These are phyloP conservation scores for Colletotrichum chlorophyti DNA, from an alignment of 2,329 filamentous ascomycete species.

Conservation along the genomic window DNA sequence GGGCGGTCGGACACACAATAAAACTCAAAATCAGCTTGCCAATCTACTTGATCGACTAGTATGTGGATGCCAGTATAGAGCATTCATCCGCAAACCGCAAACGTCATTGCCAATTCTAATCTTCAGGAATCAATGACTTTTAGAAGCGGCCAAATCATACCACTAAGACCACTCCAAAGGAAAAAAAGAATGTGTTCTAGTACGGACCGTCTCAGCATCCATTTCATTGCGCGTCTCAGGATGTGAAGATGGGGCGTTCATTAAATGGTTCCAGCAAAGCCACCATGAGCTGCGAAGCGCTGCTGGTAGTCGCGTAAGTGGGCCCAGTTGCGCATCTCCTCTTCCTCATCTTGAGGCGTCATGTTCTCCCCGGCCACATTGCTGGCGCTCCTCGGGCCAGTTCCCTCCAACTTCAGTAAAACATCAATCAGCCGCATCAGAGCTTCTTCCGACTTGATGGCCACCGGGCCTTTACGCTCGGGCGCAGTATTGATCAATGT, in stretches of 20 bases:
- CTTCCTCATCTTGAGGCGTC: constrained; percentile 71
- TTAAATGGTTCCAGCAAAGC: constrained; percentile 45
- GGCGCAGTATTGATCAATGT: constrained; percentile 72
- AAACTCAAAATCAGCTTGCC: too few species aligned
- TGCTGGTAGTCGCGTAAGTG: constrained; percentile 80
- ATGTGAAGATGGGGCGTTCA: neutral
- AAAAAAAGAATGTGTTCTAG: too few species aligned
- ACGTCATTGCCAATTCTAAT: too few species aligned
- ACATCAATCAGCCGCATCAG: constrained; percentile 77
- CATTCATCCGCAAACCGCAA: too few species aligned
- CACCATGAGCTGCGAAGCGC: constrained; percentile 72
- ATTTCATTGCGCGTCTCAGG: neutral
- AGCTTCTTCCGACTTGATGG: constrained; percentile 71
- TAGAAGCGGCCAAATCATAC: too few species aligned
- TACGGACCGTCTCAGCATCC: too few species aligned
- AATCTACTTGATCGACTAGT: too few species aligned
- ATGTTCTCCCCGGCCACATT: constrained; percentile 40
- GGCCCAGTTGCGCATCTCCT: constrained; percentile 79
- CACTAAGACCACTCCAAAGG: too few species aligned
- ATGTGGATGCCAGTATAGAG: too few species aligned
- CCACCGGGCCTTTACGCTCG: constrained; percentile 58
- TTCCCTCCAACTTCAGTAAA: constrained; percentile 75
- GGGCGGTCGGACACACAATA: too few species aligned
- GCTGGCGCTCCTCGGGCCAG: constrained; percentile 46
- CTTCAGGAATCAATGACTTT: too few species aligned